Base-by-base conservation (phyloP, 495 filamentous ascomycete species). In the Cercophora scortea region DNA sequence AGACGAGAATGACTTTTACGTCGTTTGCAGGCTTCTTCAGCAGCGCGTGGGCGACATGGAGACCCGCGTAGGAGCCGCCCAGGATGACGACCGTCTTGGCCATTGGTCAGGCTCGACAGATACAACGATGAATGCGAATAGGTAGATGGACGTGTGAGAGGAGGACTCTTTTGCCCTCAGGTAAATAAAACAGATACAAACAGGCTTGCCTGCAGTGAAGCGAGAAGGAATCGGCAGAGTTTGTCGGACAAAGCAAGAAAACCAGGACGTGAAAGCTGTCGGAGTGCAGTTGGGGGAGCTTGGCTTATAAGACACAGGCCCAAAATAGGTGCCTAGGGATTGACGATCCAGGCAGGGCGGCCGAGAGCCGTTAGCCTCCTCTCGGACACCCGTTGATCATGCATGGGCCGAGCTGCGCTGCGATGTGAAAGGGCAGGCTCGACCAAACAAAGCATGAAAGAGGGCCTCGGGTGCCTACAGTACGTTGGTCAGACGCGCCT, bases 31-130 rank as follows among this genome's bases (percentile, higher is more conserved):
- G 55, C 54, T 71, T 65, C 54, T 79, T 78, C 53, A 81, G 62
- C 19, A 84, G 67, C 17, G 71, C 70, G 60, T 84, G 81, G 54
- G 78, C 71, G 13, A 74, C 53, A 19, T 72, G 67, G 17, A 83
- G 62, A 52, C 77, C 80, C 33, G 70, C 68, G 53, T 70, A 76
- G 54, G 76, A 71, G 57, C 74, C 79, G 10, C 80, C 80, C 7
- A 84, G 63, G 47, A 84, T 68, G 18, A 83, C 65, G 34, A 84
- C 64, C 9, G 72, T 73, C 53, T 70, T 60, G 34, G 60, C 49
- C 69, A 70, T 72, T 38, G 40, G 42, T 40, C 10, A 16, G 5
- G 11, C 45, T 47, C 33, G 12, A 32, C 12, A 4, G 38, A 2
- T 36, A 8, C 38, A 13, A 18, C 15, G 35, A 12, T 8, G 0